These are phyloP conservation scores for Echites panduratus DNA, from an alignment of 257 asterid species.

Conservation along the genomic window DNA sequence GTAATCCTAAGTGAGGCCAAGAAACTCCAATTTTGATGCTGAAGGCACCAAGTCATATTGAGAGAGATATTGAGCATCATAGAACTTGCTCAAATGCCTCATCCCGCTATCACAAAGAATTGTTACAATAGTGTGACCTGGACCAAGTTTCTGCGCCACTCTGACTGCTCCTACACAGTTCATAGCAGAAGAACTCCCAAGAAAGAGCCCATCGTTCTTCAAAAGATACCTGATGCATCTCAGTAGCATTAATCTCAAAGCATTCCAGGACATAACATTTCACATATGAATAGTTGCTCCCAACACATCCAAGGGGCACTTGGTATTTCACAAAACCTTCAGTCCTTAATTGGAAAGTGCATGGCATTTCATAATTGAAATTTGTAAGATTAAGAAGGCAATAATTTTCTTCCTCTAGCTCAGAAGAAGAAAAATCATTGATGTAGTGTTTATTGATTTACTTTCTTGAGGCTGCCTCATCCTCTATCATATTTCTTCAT, in stretches of 20 bases:
- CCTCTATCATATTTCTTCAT: background rate
- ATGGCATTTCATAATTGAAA: background rate
- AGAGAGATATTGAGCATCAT: constrained; percentile 57
- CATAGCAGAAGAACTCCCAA: constrained; percentile 97
- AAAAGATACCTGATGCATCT: constrained; percentile 51
- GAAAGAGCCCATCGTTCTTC: constrained; percentile 88
- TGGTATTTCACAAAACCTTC: background rate
- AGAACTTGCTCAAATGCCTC: constrained; percentile 90
- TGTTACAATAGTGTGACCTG: constrained; percentile 84
- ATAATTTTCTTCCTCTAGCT: background rate
- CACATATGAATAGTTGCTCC: background rate
- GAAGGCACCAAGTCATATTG: constrained; percentile 59
- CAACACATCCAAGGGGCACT: no score
- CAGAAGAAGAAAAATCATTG: background rate
- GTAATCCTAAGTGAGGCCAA: constrained; percentile 26
- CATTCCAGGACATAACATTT: background rate
- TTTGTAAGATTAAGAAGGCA: background rate
- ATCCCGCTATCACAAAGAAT: constrained; percentile 92
- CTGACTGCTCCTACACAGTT: constrained; percentile 95
- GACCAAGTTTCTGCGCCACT: constrained; percentile 75
- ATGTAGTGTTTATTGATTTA: background rate
- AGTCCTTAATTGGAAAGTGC: background rate
- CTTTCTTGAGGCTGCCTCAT: background rate
- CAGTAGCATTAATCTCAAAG: constrained; percentile 1
- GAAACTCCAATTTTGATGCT: constrained; percentile 67